A percentile compares a stretch with the other conserved stretches of the same genome.
These are phyloP conservation scores for Ceriops tagal DNA, from an alignment of 345 rosid genomes.

Conservation along the genomic window DNA sequence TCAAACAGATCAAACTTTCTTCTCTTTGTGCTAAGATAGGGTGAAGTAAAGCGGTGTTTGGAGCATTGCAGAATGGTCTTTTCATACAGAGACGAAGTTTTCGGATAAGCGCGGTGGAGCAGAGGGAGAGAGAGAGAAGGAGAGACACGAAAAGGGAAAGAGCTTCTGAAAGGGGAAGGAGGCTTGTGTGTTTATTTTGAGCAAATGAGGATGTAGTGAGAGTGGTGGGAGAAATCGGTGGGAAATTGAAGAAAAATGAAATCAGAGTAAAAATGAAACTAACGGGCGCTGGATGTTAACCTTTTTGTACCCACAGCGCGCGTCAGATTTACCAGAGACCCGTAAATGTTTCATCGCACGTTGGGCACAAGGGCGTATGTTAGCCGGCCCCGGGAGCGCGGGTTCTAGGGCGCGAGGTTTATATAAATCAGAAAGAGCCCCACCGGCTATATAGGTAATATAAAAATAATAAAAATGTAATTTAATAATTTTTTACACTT, in stretches of 20 bases:
- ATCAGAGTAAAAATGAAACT: background rate
- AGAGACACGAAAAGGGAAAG: background rate
- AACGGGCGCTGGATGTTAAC: slow-evolving; percentile 15
- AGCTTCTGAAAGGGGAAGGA: background rate
- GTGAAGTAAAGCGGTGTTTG: background rate
- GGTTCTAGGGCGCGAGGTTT: background rate
- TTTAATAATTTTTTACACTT: background rate
- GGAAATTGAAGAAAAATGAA: slow-evolving; percentile 13
- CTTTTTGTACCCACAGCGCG: slow-evolving; percentile 5
- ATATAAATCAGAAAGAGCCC: background rate
- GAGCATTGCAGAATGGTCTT: background rate
- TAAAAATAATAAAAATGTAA: too few species aligned
- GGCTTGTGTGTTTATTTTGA: background rate
- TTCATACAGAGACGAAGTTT: background rate
- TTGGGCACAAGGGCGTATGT: slow-evolving; percentile 3
- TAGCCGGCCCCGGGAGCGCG: background rate
- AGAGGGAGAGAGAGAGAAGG: background rate
- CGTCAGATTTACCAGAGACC: slow-evolving; percentile 23
- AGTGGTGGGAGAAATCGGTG: background rate
- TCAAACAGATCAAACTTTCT: too few species aligned
- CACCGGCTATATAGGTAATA: too few species aligned
- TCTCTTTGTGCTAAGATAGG: too few species aligned
- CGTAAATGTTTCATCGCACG: slow-evolving; percentile 8
- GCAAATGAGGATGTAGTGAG: background rate
- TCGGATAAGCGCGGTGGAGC: background rate